A percentile compares a stretch with the other conserved stretches of the same genome.
These are phyloP conservation scores for Pharnaceum exiguum DNA, from an alignment of 148 eudicot genomes.

Conservation along the genomic window DNA sequence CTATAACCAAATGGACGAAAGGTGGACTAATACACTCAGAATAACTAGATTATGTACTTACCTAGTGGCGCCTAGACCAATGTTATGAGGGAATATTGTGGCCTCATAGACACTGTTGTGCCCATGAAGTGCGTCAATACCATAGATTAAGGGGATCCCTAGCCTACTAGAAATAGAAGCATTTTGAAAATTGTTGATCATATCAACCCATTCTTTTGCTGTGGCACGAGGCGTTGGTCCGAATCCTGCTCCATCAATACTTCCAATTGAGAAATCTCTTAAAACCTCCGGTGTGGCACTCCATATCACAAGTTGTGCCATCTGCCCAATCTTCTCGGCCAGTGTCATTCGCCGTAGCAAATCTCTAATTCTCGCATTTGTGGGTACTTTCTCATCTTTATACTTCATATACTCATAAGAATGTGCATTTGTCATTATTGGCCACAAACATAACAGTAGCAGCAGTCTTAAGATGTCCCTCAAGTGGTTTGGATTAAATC, in stretches of 20 bases:
- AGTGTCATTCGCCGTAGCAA: conserved; percentile 53
- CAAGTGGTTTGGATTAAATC: too few relatives aligned
- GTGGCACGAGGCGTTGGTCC: conserved; percentile 35
- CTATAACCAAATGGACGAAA: too few relatives aligned
- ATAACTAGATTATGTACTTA: too few relatives aligned
- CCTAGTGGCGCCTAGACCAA: conserved; percentile 43
- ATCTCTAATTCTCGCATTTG: conserved; percentile 38
- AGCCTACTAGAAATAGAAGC: conserved; percentile 40
- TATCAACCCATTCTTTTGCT: conserved; percentile 38
- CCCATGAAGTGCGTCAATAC: conserved; percentile 53
- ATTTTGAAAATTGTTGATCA: conserved; percentile 40
- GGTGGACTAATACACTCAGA: too few relatives aligned
- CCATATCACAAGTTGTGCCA: conserved; percentile 53
- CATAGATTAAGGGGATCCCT: conserved; percentile 43
- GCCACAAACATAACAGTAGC: too few relatives aligned
- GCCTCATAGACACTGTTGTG: conserved; percentile 45
- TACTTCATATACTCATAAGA: conserved; percentile 31
- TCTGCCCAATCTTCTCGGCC: conserved; percentile 62
- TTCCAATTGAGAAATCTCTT: conserved; percentile 47
- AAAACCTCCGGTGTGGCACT: conserved; percentile 42
- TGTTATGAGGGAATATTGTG: conserved; percentile 52
- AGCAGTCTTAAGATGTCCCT: too few relatives aligned
- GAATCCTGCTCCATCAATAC: conserved; percentile 44
- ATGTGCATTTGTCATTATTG: too few relatives aligned
- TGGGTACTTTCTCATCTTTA: conserved; percentile 38